phyloP scores from a whole-genome alignment of 2,329 filamentous ascomycete genomes.

The Pseudogymnoascus sp. region DNA sequence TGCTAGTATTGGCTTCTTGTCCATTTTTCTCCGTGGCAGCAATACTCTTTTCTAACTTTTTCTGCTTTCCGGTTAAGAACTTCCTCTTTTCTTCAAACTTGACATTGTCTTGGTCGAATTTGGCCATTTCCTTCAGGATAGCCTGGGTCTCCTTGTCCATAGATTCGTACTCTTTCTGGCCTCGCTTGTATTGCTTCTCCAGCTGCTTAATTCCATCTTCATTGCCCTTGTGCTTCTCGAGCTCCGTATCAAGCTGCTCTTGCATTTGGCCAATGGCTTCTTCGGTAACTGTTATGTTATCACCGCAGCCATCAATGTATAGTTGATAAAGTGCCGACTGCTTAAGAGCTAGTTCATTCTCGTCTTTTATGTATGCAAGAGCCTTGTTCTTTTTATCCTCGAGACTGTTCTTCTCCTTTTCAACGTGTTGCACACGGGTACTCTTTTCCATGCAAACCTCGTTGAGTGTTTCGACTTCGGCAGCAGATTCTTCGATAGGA shows the following conservation, averaged over 20 bases:
- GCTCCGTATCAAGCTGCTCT: conserved; percentile 71
- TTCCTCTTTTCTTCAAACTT: conserved; percentile 98
- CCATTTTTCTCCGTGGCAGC: conserved; percentile 65
- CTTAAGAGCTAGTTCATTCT: conserved; percentile 85
- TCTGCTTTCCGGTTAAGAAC: conserved; percentile 81
- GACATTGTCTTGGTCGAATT: conserved; percentile 91
- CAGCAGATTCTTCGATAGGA: conserved; percentile 87
- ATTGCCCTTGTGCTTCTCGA: conserved; percentile 84
- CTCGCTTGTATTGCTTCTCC: conserved; percentile 73
- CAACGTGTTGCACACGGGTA: conserved; percentile 88
- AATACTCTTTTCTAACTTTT: conserved; percentile 88
- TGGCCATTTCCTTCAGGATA: conserved; percentile 77
- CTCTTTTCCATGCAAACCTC: conserved; percentile 95
- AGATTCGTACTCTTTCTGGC: conserved; percentile 72
- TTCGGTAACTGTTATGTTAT: conserved; percentile 80
- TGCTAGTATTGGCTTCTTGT: conserved; percentile 65
- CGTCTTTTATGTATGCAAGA: conserved; percentile 76
- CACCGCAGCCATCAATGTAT: conserved; percentile 76
- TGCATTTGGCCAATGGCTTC: conserved; percentile 91
- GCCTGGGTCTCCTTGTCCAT: conserved; percentile 75
- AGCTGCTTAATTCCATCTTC: conserved; percentile 86
- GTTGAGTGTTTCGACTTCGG: conserved; percentile 85
- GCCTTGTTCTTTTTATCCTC: conserved; percentile 98
- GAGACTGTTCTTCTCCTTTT: conserved; percentile 87
- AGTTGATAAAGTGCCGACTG: conserved; percentile 90